Percentiles rank a stretch among this genome's conserved stretches.
phyloP scores from a whole-genome alignment of 192 early-diverging fungal genomes.

The Piromyces sp. region DNA sequence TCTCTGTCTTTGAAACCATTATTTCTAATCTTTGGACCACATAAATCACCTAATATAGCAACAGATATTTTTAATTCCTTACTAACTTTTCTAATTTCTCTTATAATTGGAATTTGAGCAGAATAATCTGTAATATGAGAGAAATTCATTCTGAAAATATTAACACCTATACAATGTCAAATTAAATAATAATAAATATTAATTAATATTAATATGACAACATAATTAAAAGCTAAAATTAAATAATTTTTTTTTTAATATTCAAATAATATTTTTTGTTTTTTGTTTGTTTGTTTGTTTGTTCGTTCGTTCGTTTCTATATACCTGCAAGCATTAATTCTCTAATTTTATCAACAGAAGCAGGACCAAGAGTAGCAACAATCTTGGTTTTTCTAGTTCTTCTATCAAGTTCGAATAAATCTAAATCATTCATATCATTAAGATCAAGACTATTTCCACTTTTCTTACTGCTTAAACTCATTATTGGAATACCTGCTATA shows the following conservation, averaged over 20 bases:
- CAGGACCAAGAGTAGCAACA: conserved; percentile 33
- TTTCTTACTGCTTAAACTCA: background rate
- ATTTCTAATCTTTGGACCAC: conserved; percentile 38
- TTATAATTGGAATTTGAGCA: conserved; percentile 20
- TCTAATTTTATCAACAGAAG: conserved; percentile 22
- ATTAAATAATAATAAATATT: no score
- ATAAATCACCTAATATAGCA: conserved; percentile 27
- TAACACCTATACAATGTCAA: conserved; percentile 15
- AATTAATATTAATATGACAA: no score
- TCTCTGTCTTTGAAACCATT: conserved; percentile 19
- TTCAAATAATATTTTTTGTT: no score
- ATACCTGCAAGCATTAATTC: conserved; percentile 26
- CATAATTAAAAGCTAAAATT: no score
- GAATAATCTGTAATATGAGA: conserved; percentile 24
- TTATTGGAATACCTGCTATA: background rate
- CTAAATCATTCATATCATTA: background rate
- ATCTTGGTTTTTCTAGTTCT: conserved; percentile 15
- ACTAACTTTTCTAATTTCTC: conserved; percentile 21
- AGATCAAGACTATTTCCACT: background rate
- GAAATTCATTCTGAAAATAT: conserved; percentile 34
- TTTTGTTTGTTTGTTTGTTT: background rate
- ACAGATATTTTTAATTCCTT: conserved; percentile 19
- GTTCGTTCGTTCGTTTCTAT: background rate
- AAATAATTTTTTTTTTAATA: no score
- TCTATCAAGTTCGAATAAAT: background rate